phyloP scores from a whole-genome alignment of 352 stramenopile species.

The Pythium dissimile region DNA sequence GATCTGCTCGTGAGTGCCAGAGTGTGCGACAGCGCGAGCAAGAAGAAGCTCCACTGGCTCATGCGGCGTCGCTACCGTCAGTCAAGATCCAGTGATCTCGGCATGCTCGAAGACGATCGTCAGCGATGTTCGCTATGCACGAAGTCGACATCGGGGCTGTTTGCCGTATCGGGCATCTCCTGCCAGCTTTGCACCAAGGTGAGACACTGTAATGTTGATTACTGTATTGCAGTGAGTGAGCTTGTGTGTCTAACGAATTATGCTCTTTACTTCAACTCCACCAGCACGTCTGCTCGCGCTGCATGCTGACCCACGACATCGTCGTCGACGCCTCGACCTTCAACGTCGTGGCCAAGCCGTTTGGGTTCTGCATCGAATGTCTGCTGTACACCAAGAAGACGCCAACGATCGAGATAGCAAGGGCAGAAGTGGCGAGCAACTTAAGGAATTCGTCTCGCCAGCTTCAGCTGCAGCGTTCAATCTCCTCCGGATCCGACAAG shows the following conservation, averaged over 20 bases:
- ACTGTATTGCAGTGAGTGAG: neutral
- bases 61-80: conserved; percentile 17
- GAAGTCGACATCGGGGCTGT: neutral
- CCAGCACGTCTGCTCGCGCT: conserved; percentile 17
- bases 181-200: conserved; percentile 17
- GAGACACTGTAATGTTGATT: neutral
- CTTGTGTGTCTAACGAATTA: neutral
- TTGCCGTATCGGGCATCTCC: neutral
- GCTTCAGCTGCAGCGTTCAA: neutral
- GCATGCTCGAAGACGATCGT: no score
- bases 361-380: conserved; percentile 16
- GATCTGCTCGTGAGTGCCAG: conserved; percentile 14
- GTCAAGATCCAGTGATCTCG: neutral
- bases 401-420: conserved; percentile 1
- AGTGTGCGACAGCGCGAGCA: conserved; percentile 26
- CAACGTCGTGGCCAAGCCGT: neutral
- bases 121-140: conserved; percentile 1
- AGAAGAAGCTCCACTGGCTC: conserved; percentile 50
- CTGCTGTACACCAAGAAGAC: conserved; percentile 5
- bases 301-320: conserved; percentile 3
- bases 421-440: neutral
- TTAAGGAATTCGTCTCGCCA: neutral
- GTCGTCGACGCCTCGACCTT: conserved; percentile 8
- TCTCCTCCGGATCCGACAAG: no score
- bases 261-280: no score